Base-by-base conservation (phyloP, 129 eudicot genomes). In the Centella asiatica region DNA sequence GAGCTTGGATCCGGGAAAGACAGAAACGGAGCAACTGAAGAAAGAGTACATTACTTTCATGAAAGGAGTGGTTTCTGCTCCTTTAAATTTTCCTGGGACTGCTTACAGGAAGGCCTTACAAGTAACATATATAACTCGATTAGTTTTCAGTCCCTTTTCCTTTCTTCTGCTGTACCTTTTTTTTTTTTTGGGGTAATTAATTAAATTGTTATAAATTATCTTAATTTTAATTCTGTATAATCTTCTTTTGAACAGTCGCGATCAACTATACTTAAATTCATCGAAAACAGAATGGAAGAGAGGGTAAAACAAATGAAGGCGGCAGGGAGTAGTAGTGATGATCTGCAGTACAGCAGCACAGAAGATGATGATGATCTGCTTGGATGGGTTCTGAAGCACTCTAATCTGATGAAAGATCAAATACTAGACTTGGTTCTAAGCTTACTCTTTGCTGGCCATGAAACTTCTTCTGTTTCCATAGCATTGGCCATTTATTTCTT, bases 31-130 rank as follows among this genome's bases (percentile, higher is more conserved):
- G 69, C 64, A 74, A 64, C 77, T 92, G 34, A 92, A 92, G 66
- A 81, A 71, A 71, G 98, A 92, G 72, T 92, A 92, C 50, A 84
- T 92, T 47, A 92, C 95, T 48, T 92, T 92, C 77, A 92, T 92
- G 98, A 92, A 92, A 80, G 98, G 98, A 60, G 98, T 87, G 46
- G 86, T 92, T 20, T 92, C 98, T 48, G 69, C 89, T 62, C 98
- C 98, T 33, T 25, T 92, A 63, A 84, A 92, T 75, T 87, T 92
- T 44, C 95, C 98, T 3, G 98, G 98, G 73, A 92, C 95, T 64
- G 87, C 98, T 19, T 92, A 92, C 66, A 70, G 95, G 58, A 92
- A 69, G 60, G 98, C 98, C 39, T 40, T 92, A 20, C 75, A 82
- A 89, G 98, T 87, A 66, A n/a, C n/a, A n/a, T n/a, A n/a, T n/a